Evolutionary conservation across 106 monocot species (phyloP), one percentile per base, ranked within the genome.

Genomic region (Phalaenopsis equestris): DNA sequence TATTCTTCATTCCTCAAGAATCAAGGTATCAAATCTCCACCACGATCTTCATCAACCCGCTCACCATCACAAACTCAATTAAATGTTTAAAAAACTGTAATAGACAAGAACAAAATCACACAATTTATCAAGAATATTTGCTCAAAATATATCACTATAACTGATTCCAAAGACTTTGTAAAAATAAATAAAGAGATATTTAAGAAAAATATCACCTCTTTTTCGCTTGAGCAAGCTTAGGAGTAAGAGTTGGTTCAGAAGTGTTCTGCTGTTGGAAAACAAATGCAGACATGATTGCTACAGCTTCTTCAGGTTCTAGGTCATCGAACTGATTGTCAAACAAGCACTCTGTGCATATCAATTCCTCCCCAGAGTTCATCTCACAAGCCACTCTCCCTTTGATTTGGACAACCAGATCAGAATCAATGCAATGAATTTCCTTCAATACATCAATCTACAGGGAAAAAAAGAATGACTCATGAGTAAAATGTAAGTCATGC

Each of bases 331-430:
- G 97, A 81, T 97, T 97, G 70, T 97, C 97, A 89, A 97, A 97
- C 78, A 97, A 87, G 82, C 94, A 97, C 80, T 97, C 94, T 2
- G 97, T 92, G 86, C 92, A 97, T 73, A 97, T 97, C 83, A 97
- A 82, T 75, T 97, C 97, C 83, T 97, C 97, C 55, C 97, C 97
- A 41, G 97, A 97, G 81, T 97, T 97, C 97, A 97, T 97, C 82
- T 94, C 97, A 84, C 97, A 97, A 49, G 97, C 97, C n/a, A 97
- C 97, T 23, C 97, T 81, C 19, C 97, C 97, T 85, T 97, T 97
- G 72, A 94, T 90, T 85, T 97, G 94, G 37, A 97, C 97, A 74
- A 92, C 92, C 76, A 90, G 90, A 79, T 97, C 94, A 67, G 82
- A 89, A 85, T 94, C 94, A 49, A 97, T 89, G 80, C 89, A 97